Conservation (phyloP, 2,329 filamentous ascomycete species). For the Pseudocercospora macadamiae region DNA sequence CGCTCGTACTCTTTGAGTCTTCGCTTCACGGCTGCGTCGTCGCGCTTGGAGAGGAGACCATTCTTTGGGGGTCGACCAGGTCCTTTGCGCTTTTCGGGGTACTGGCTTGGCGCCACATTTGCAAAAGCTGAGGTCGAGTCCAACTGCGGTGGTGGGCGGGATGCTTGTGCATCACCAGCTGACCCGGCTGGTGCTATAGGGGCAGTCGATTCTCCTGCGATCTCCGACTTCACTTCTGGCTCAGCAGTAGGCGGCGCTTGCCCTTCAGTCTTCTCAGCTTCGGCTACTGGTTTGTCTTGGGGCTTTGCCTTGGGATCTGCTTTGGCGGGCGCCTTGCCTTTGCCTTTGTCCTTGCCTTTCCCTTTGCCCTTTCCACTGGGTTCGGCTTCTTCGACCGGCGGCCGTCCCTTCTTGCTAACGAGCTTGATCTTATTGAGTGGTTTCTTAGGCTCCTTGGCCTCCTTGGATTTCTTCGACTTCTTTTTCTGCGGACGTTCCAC, state of each 20-base stretch:
- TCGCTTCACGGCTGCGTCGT: slow-evolving; percentile 45
- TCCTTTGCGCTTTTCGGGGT: slow-evolving; percentile 68
- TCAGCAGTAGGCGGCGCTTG: slow-evolving; percentile 16
- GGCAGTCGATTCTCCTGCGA: slow-evolving; percentile 21
- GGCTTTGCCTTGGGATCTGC: slow-evolving; percentile 9
- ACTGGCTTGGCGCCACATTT: slow-evolving; percentile 37
- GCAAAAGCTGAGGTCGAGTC: slow-evolving; percentile 38
- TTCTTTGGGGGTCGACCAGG: slow-evolving; percentile 83
- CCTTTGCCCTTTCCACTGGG: slow-evolving; percentile 19
- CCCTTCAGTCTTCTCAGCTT: neutral
- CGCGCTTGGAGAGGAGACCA: slow-evolving; percentile 79
- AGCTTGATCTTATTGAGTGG: slow-evolving; percentile 23
- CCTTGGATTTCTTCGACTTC: slow-evolving; percentile 16
- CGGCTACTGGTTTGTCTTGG: slow-evolving; percentile 4
- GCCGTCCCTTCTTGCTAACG: slow-evolving; percentile 25
- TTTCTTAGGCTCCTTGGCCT: slow-evolving; percentile 13
- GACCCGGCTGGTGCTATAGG: neutral
- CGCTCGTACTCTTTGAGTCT: slow-evolving; percentile 43
- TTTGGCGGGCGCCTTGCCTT: slow-evolving; percentile 14
- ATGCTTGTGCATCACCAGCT: neutral
- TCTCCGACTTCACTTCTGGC: slow-evolving; percentile 29
- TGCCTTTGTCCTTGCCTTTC: slow-evolving; percentile 19
- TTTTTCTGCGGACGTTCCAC: slow-evolving; percentile 15
- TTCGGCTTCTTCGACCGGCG: slow-evolving; percentile 11
- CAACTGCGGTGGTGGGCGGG: slow-evolving; percentile 19